These are phyloP conservation scores for Nelumbo lutea DNA, from an alignment of 164 flowering plant genomes.

Conservation along the genomic window DNA sequence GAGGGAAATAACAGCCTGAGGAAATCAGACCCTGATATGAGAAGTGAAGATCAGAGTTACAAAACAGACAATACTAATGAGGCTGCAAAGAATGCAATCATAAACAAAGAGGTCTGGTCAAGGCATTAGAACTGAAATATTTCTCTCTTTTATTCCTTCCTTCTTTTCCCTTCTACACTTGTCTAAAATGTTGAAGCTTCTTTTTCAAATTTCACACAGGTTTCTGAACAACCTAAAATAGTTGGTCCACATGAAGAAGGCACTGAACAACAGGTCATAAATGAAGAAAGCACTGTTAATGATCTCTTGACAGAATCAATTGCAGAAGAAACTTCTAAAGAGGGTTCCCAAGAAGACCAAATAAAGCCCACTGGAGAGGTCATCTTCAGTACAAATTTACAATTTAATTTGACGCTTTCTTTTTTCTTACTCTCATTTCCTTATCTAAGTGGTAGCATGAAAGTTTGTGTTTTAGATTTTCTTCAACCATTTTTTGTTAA, in stretches of 20 bases:
- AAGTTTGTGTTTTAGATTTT: neutral
- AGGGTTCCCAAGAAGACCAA: slow-evolving; percentile 7
- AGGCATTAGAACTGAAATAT: neutral
- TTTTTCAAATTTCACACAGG: neutral
- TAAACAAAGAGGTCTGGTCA: slow-evolving; percentile 3
- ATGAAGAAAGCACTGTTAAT: neutral
- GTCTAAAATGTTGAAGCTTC: neutral
- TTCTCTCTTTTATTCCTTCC: neutral
- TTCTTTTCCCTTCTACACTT: neutral
- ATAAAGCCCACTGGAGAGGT: neutral
- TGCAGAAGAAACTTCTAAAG: slow-evolving; percentile 6
- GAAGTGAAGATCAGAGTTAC: neutral
- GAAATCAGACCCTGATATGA: neutral
- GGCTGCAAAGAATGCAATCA: neutral
- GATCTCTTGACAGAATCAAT: neutral
- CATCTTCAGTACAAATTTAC: neutral
- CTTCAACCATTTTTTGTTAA: neutral
- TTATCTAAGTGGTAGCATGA: neutral
- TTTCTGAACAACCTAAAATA: neutral
- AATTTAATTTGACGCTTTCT: neutral
- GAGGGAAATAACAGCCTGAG: slow-evolving; percentile 1
- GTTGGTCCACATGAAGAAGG: neutral
- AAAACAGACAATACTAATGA: slow-evolving; percentile 4
- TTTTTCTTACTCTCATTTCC: neutral
- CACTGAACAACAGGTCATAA: neutral